Conservation (phyloP, 2,329 filamentous ascomycete genomes). For the Aspergillus melleus region DNA sequence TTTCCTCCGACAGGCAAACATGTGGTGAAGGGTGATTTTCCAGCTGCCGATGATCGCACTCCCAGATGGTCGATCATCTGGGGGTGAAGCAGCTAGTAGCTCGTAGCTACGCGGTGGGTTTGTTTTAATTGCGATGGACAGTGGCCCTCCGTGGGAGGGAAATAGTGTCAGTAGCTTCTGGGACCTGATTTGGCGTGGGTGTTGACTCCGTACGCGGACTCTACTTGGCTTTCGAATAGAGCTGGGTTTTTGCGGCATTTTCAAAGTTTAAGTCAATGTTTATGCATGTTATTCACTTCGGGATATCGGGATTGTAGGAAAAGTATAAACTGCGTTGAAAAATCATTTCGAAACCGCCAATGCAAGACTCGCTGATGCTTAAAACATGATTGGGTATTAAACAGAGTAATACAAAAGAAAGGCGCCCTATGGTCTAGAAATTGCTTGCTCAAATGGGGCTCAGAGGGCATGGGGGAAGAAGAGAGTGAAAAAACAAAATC, state of each 20-base stretch:
- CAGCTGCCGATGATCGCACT: neutral
- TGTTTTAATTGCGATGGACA: constrained; percentile 5
- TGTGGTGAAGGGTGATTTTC: neutral
- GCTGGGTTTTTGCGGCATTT: neutral
- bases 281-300: neutral
- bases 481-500: neutral
- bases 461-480: neutral
- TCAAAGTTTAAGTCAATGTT: neutral
- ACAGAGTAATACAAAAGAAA: neutral
- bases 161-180: neutral
- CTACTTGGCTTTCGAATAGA: neutral
- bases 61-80: constrained; percentile 4
- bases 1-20: neutral
- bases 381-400: constrained; percentile 6
- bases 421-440: neutral
- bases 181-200: neutral
- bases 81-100: neutral
- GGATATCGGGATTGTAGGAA: neutral
- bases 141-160: neutral
- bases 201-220: neutral
- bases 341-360: neutral
- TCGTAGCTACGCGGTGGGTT: neutral
- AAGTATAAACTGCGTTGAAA: neutral
- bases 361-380: constrained; percentile 1
- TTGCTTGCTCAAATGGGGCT: neutral